Conservation (phyloP, 2,329 filamentous ascomycete genomes). For the Sclerotinia borealis region DNA sequence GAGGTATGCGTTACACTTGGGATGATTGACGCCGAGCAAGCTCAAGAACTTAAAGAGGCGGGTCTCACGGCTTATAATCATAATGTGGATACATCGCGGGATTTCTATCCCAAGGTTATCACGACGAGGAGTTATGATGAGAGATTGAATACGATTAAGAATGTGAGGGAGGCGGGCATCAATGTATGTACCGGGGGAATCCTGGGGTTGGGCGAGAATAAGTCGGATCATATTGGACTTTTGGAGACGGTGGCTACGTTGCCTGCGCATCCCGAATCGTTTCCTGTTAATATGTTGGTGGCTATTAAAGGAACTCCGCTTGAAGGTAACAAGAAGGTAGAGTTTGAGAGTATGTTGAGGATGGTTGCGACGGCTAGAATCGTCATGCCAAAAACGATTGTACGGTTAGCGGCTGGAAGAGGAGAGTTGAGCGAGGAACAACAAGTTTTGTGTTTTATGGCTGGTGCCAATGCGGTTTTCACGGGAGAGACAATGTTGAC, state of each 20-base stretch:
- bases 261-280: conserved; percentile 78
- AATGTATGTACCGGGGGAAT: conserved; percentile 90
- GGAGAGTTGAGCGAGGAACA: conserved; percentile 83
- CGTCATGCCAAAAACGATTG: conserved; percentile 78
- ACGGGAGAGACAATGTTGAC: conserved; percentile 95
- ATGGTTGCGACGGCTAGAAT: conserved; percentile 80
- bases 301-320: conserved; percentile 87
- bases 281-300: conserved; percentile 86
- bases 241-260: conserved; percentile 77
- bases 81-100: conserved; percentile 84
- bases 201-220: conserved; percentile 73
- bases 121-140: conserved; percentile 84
- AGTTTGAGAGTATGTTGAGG: conserved; percentile 72
- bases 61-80: conserved; percentile 91
- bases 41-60: conserved; percentile 73
- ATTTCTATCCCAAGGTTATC: conserved; percentile 83
- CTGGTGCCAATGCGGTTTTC: conserved; percentile 89
- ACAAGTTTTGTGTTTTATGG: conserved; percentile 84
- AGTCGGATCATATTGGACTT: conserved; percentile 74
- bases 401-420: conserved; percentile 77
- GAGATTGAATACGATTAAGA: conserved; percentile 68
- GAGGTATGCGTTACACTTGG: conserved; percentile 90
- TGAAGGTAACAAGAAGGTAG: conserved; percentile 64
- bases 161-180: conserved; percentile 80
- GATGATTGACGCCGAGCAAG: conserved; percentile 81